phyloP scores from a whole-genome alignment of 305 asterid species.

The Fraxinus greggii region DNA sequence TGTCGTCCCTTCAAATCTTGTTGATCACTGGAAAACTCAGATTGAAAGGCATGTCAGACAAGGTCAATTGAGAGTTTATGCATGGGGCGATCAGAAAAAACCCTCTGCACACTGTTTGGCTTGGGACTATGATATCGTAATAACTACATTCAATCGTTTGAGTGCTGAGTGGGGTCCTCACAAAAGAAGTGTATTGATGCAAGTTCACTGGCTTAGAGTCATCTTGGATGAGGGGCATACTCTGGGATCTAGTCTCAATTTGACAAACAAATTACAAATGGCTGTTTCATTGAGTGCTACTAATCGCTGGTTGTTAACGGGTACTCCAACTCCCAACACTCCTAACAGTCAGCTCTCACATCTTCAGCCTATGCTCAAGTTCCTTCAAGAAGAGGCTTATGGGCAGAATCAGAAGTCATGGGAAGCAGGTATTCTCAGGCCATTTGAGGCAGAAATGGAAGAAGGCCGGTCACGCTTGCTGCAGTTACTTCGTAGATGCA shows the following conservation, averaged over 20 bases:
- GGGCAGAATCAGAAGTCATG: conserved; percentile 78
- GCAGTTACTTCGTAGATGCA: conserved; percentile 82
- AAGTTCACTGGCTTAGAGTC: conserved; percentile 93
- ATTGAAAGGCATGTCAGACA: conserved; percentile 78
- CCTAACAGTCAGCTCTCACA: conserved; percentile 90
- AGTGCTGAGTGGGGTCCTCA: conserved; percentile 94
- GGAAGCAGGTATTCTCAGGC: conserved; percentile 86
- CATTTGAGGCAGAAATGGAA: conserved; percentile 95
- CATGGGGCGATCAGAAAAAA: conserved; percentile 80
- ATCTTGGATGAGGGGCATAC: conserved; percentile 98
- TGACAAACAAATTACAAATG: conserved; percentile 97
- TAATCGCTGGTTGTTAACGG: conserved; percentile 95
- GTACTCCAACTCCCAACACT: conserved; percentile 96
- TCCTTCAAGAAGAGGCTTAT: conserved; percentile 86
- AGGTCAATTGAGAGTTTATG: conserved; percentile 74
- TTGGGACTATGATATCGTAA: conserved; percentile 92
- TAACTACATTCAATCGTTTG: conserved; percentile 90
- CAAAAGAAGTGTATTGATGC: conserved; percentile 77
- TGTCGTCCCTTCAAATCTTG: conserved; percentile 88
- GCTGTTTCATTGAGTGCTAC: conserved; percentile 72
- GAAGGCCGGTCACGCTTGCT: conserved; percentile 86
- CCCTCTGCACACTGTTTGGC: conserved; percentile 82
- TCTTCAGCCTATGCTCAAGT: conserved; percentile 88
- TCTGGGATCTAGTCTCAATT: conserved; percentile 83
- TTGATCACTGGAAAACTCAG: conserved; percentile 92